Conservation (phyloP, 2,329 filamentous ascomycete species). For the Penicillium sp. region DNA sequence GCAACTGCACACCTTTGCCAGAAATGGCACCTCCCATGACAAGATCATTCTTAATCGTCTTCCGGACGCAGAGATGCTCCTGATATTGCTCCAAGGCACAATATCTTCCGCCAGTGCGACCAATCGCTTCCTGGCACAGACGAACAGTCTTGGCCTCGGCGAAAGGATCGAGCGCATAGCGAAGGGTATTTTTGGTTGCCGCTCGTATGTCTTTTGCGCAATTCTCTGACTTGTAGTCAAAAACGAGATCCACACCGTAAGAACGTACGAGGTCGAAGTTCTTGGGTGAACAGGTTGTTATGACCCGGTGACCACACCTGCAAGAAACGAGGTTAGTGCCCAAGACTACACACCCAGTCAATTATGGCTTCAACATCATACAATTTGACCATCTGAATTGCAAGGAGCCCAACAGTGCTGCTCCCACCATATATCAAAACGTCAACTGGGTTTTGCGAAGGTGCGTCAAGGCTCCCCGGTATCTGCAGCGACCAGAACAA, state of each 20-base stretch:
- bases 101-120: slow-evolving; percentile 18
- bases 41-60: slow-evolving; percentile 18
- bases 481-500: slow-evolving; percentile 21
- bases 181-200: slow-evolving; percentile 29
- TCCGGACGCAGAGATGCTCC: slow-evolving; percentile 12
- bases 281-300: slow-evolving; percentile 31
- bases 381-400: slow-evolving; percentile 21
- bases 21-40: slow-evolving; percentile 21
- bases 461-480: slow-evolving; percentile 10
- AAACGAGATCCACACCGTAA: slow-evolving; percentile 31
- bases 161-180: slow-evolving; percentile 19
- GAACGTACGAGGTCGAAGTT: slow-evolving; percentile 31
- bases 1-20: slow-evolving; percentile 17
- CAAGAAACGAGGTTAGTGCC: not conserved
- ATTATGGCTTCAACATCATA: not conserved
- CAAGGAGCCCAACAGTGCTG: slow-evolving; percentile 17
- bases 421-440: slow-evolving; percentile 18
- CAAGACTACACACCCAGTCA: too few relatives aligned
- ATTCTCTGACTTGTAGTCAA: slow-evolving; percentile 33
- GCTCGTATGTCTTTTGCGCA: slow-evolving; percentile 27
- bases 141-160: slow-evolving; percentile 16
- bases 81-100: slow-evolving; percentile 21
- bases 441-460: slow-evolving; percentile 9
- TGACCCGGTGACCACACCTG: slow-evolving; percentile 26
- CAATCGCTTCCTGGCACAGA: slow-evolving; percentile 17